Conservation (phyloP, 352 stramenopile genomes). For the Globisporangium acanthophoron region DNA sequence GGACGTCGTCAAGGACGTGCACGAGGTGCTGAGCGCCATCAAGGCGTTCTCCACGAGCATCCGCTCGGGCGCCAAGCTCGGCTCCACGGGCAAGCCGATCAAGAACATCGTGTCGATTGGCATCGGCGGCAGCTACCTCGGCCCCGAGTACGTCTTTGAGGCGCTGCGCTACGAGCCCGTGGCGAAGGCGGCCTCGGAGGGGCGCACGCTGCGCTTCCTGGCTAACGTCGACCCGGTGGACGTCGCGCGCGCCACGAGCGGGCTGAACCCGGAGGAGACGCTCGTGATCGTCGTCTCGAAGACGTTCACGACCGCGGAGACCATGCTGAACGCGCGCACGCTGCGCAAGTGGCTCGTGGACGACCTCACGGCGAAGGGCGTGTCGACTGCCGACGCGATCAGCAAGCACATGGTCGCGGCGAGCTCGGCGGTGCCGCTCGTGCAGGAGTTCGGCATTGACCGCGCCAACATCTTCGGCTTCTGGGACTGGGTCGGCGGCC, state of each 20-base stretch:
- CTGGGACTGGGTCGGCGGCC: slow-evolving; percentile 98
- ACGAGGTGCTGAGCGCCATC: slow-evolving; percentile 94
- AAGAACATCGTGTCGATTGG: slow-evolving; percentile 96
- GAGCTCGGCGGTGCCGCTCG: slow-evolving; percentile 71
- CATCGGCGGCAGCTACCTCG: slow-evolving; percentile 95
- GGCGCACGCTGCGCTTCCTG: slow-evolving; percentile 93
- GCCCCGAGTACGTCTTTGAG: slow-evolving; percentile 97
- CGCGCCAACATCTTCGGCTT: slow-evolving; percentile 96
- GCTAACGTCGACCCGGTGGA: slow-evolving; percentile 98
- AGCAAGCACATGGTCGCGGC: slow-evolving; percentile 93
- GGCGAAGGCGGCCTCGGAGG: slow-evolving; percentile 80
- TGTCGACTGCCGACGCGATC: slow-evolving; percentile 82
- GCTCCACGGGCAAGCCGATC: slow-evolving; percentile 93
- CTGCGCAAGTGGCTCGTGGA: slow-evolving; percentile 95
- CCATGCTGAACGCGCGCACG: slow-evolving; percentile 97
- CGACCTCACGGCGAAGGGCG: slow-evolving; percentile 84
- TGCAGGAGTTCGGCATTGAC: slow-evolving; percentile 93
- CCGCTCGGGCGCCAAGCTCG: slow-evolving; percentile 77
- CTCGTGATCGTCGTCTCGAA: slow-evolving; percentile 97
- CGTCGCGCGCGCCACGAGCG: slow-evolving; percentile 83
- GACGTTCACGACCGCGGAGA: slow-evolving; percentile 99
- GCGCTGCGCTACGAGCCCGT: slow-evolving; percentile 83
- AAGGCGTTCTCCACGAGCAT: slow-evolving; percentile 91
- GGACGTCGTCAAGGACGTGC: slow-evolving; percentile 95
- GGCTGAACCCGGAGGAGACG: slow-evolving; percentile 94